A percentile compares a stretch with the other conserved stretches of the same genome.
Conservation (phyloP, 192 early-diverging fungal species). For the Coemansia sp. region DNA sequence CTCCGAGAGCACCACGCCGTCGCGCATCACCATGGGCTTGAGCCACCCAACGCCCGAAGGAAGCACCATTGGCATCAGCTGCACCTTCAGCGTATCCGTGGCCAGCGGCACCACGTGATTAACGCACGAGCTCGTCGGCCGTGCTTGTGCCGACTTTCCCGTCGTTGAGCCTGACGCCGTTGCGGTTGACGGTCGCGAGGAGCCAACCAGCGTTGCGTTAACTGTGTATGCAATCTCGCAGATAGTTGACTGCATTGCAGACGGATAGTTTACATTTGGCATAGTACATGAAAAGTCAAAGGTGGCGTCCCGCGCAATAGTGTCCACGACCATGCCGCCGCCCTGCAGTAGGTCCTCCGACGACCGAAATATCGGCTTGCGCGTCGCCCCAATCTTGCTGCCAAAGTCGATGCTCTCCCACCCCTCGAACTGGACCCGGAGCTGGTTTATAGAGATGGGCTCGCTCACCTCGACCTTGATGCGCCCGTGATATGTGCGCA, state of each 20-base stretch:
- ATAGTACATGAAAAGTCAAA: conserved; percentile 49
- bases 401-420: conserved; percentile 53
- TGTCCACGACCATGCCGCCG: conserved; percentile 22
- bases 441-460: conserved; percentile 36
- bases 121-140: conserved; percentile 16
- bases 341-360: conserved; percentile 37
- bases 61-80: conserved; percentile 44
- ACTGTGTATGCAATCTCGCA: conserved; percentile 46
- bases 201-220: conserved; percentile 31
- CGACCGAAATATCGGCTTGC: conserved; percentile 31
- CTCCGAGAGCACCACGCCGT: conserved; percentile 42
- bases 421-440: conserved; percentile 47
- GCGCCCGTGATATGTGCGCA: conserved; percentile 45
- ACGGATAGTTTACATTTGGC: conserved; percentile 51
- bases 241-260: conserved; percentile 50
- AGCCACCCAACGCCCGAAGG: conserved; percentile 53
- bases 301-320: conserved; percentile 17
- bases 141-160: not conserved
- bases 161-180: not conserved
- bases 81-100: conserved; percentile 22
- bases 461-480: conserved; percentile 29
- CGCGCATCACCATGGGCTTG: conserved; percentile 53
- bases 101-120: conserved; percentile 35
- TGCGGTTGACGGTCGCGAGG: not conserved
- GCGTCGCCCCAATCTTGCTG: conserved; percentile 35